A percentile compares a stretch with the other conserved stretches of the same genome.
Evolutionary conservation across 2,329 filamentous ascomycete species (phyloP).

Genomic region (Neurospora sp.): DNA sequence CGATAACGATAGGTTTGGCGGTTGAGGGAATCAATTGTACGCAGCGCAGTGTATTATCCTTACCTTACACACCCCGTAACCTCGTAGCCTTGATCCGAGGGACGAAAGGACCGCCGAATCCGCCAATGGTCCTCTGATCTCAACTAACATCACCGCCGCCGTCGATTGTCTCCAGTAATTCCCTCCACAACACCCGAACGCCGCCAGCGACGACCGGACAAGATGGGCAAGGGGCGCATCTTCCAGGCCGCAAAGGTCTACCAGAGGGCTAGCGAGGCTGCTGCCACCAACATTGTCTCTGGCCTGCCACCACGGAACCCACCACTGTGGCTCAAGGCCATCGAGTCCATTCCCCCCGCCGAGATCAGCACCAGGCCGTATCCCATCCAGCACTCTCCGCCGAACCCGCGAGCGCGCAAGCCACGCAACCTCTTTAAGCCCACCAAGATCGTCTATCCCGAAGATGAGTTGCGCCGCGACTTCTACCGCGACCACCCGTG

Average conservation of each 20-base stretch:
- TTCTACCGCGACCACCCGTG: conserved; percentile 96
- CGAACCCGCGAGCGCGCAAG: conserved; percentile 41
- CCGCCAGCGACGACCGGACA: conserved; percentile 1
- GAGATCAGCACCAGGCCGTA: conserved; percentile 47
- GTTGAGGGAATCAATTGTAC: background rate
- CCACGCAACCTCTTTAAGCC: conserved; percentile 74
- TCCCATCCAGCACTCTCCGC: conserved; percentile 34
- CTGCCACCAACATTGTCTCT: conserved; percentile 25
- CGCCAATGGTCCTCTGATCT: background rate
- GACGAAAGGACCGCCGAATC: background rate
- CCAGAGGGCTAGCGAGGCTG: conserved; percentile 27
- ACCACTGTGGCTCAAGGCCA: conserved; percentile 40
- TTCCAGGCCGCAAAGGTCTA: conserved; percentile 32
- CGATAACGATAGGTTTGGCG: background rate
- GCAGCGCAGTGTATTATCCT: background rate
- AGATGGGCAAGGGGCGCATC: conserved; percentile 23
- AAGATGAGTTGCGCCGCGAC: conserved; percentile 67
- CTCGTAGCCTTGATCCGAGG: background rate
- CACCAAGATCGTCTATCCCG: conserved; percentile 65
- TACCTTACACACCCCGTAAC: background rate
- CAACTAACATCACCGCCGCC: conserved; percentile 1
- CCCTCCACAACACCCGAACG: background rate
- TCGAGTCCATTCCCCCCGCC: conserved; percentile 45
- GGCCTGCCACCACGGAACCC: conserved; percentile 18
- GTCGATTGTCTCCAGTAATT: background rate